Evolutionary conservation across 768 basidiomycete genomes (phyloP), one percentile per base, ranked within the genome.

Genomic region (Sistotremastrum suecicum): DNA sequence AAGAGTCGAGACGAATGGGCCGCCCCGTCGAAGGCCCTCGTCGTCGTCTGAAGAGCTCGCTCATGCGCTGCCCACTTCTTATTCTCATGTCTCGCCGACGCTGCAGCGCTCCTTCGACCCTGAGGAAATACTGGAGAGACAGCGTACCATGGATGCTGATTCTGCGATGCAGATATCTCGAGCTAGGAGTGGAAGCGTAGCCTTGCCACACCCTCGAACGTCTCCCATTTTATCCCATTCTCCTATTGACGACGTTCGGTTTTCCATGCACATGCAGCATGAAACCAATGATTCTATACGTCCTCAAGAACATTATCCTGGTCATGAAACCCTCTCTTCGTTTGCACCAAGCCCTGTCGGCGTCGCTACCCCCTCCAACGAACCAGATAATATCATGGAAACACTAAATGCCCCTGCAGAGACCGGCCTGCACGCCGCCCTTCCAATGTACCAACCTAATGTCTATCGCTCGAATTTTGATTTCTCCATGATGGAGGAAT

Each of bases 81-180:
- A 20, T 20, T 20, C 20, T 20, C 20, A 20, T 20, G 20, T 68
- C 46, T 83, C 83, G 1, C 82, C 84, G 0, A 76, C 75, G 3
- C 61, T 82, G 10, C 58, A 63, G 1, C 74, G 81, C 38, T 70
- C 81, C 6, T 71, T 74, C 49, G 29, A 41, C 8, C 78, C 85
- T 57, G 74, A 71, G 7, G 75, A 84, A 44, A 76, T 76, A 12
- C 69, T 80, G 45, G 90, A 95, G 60, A 77, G 91, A 12, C 91
- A 97, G 67, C 75, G 84, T 34, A 79, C 87, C 5, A 86, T 95
- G 81, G 92, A 97, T 55, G 86, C 86, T 0, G 90, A 92, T 55
- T 59, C 56, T 41, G 67, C 67, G 12, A 88, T 89, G 83, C 81
- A 83, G 33, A 73, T 83, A 37, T 83, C 80, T 28, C 70, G 75